Percentiles rank a stretch among this genome's conserved stretches.
These are phyloP conservation scores for Botryotinia globosa DNA, from an alignment of 2,329 filamentous ascomycete genomes.

Conservation along the genomic window DNA sequence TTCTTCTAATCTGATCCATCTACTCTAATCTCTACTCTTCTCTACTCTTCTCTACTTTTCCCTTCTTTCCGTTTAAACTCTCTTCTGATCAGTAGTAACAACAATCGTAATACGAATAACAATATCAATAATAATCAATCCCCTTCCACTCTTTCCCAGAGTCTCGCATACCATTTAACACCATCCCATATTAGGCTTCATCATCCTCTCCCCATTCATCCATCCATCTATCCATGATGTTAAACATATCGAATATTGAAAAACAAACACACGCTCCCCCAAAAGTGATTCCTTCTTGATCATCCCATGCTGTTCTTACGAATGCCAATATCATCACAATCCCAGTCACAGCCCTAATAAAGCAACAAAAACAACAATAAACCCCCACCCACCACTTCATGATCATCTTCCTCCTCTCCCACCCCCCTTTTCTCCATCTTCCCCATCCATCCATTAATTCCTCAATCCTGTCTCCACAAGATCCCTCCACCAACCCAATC, in stretches of 20 bases:
- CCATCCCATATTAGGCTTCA: not conserved
- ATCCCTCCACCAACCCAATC: conserved; percentile 11
- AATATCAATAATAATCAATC: not conserved
- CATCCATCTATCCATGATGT: not conserved
- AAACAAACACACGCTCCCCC: not conserved
- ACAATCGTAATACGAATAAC: not conserved
- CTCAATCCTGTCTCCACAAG: conserved; percentile 9
- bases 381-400: no score
- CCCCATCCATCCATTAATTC: no score
- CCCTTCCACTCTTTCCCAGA: not conserved
- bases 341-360: not conserved
- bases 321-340: not conserved
- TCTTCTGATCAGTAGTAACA: not conserved
- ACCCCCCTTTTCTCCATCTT: no score
- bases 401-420: no score
- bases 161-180: not conserved
- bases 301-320: not conserved
- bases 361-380: not conserved
- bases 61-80: not conserved
- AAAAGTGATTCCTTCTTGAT: not conserved
- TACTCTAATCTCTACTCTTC: not conserved
- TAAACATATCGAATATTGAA: not conserved
- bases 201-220: not conserved
- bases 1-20: not conserved
- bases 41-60: not conserved